Evolutionary conservation across 306 rosid species (phyloP).

Genomic region (Nissolia schottii): DNA sequence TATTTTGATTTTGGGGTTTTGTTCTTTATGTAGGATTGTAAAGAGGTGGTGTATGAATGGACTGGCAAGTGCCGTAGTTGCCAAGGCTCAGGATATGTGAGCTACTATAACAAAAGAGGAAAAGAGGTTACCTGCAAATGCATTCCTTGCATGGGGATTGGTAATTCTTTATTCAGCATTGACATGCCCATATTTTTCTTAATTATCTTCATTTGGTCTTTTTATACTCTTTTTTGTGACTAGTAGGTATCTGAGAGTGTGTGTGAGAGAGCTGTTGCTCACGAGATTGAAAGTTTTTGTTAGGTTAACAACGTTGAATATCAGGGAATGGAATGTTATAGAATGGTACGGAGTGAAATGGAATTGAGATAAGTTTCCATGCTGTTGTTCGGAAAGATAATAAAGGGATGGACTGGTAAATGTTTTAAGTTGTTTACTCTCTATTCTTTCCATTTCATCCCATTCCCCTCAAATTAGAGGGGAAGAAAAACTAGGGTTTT

Average conservation of each 20-base stretch:
- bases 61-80: slow-evolving; percentile 94
- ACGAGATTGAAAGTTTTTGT: neutral
- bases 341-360: neutral
- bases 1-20: neutral
- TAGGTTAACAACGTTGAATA: neutral
- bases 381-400: too few relatives aligned
- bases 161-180: slow-evolving; percentile 40
- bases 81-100: slow-evolving; percentile 85
- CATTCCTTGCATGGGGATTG: slow-evolving; percentile 95
- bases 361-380: neutral
- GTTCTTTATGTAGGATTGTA: slow-evolving; percentile 67
- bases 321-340: neutral
- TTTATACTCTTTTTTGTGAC: neutral
- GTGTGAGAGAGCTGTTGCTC: neutral
- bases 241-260: neutral
- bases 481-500: too few relatives aligned
- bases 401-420: neutral
- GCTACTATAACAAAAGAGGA: slow-evolving; percentile 79
- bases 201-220: neutral
- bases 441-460: neutral
- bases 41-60: slow-evolving; percentile 96
- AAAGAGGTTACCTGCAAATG: slow-evolving; percentile 74
- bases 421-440: neutral
- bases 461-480: too few relatives aligned
- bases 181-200: neutral